Evolutionary conservation across 2,329 filamentous ascomycete species (phyloP).

Genomic region (Scleromitrula shiraiana): DNA sequence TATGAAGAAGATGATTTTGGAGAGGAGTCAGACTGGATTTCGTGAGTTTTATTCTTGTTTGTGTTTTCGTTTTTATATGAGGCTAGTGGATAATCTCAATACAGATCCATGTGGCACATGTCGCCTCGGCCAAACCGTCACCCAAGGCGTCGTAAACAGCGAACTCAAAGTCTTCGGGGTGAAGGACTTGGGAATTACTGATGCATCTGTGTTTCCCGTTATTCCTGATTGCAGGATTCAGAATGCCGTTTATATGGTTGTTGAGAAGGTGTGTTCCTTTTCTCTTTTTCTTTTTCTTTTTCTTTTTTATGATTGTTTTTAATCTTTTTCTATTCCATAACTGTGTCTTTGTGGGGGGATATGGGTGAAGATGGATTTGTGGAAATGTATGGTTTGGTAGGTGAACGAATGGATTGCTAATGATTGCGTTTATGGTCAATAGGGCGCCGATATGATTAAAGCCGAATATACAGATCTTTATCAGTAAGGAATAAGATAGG

Average conservation of each 20-base stretch:
- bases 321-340: too few species aligned
- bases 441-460: too few species aligned
- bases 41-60: neutral
- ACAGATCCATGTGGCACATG: conserved; percentile 46
- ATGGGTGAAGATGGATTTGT: too few species aligned
- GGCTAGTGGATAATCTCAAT: neutral
- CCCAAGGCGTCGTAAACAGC: conserved; percentile 45
- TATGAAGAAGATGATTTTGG: conserved; percentile 49
- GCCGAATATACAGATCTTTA: too few species aligned
- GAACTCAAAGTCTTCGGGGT: conserved; percentile 45
- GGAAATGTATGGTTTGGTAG: too few species aligned
- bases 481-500: too few species aligned
- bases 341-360: too few species aligned
- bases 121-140: conserved; percentile 43
- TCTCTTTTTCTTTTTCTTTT: too few species aligned
- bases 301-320: too few species aligned
- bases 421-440: too few species aligned
- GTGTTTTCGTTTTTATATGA: neutral
- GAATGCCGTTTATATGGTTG: conserved; percentile 53
- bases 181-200: conserved; percentile 44
- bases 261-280: too few species aligned
- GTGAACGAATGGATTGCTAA: too few species aligned
- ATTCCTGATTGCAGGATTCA: conserved; percentile 50
- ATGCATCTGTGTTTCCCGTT: conserved; percentile 48
- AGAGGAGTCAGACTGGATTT: conserved; percentile 49